Evolutionary conservation across 805 yeast species (phyloP).

Genomic region (Lachancea cidri): DNA sequence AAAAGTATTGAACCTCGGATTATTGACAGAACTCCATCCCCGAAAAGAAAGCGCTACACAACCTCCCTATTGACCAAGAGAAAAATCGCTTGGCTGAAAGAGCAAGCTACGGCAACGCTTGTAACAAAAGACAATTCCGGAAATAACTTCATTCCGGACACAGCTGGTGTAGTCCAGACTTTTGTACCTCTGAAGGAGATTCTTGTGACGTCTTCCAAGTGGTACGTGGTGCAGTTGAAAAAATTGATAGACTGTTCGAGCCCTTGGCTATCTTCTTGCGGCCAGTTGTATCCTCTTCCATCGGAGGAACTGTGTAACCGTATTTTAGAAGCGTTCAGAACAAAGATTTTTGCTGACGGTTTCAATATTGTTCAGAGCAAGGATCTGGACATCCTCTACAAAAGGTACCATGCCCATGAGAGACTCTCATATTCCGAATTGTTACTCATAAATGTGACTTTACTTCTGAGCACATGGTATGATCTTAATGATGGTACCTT

Average conservation of each 20-base stretch:
- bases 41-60: conserved; percentile 15
- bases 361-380: conserved; percentile 17
- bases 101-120: conserved; percentile 4
- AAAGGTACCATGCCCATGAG: conserved; percentile 17
- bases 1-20: not conserved
- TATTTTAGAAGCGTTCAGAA: conserved; percentile 19
- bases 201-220: conserved; percentile 18
- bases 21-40: conserved; percentile 4
- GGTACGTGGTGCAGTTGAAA: conserved; percentile 24
- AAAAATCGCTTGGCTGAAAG: conserved; percentile 22
- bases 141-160: not conserved
- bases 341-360: conserved; percentile 15
- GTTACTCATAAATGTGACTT: conserved; percentile 20
- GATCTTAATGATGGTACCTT: conserved; percentile 15
- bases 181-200: conserved; percentile 20
- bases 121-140: not conserved
- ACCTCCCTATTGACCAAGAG: conserved; percentile 21
- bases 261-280: conserved; percentile 14
- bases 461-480: conserved; percentile 21
- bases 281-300: conserved; percentile 21
- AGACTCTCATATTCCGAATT: conserved; percentile 24
- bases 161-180: conserved; percentile 2
- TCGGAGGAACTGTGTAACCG: conserved; percentile 21
- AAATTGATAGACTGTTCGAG: conserved; percentile 22
- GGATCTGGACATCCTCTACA: conserved; percentile 15